phyloP scores from a whole-genome alignment of 176 grass and related monocot species.

The Zoysia pacifica region DNA sequence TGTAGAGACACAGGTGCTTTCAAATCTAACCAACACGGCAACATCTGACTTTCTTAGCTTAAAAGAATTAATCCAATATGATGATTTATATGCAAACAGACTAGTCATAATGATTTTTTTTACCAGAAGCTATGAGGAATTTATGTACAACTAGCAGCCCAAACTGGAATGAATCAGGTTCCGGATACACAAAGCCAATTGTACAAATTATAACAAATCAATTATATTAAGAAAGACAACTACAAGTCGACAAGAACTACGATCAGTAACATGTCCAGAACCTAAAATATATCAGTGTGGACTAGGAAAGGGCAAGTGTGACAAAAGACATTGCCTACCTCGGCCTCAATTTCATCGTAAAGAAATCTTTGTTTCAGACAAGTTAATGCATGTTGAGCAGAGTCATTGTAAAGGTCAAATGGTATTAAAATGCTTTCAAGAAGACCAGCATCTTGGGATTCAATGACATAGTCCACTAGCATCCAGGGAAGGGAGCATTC shows the following conservation, averaged over 20 bases:
- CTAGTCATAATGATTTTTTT: neutral
- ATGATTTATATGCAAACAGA: slow-evolving; percentile 39
- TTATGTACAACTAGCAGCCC: slow-evolving; percentile 4
- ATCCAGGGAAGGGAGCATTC: slow-evolving; percentile 99
- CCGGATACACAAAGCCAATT: slow-evolving; percentile 12
- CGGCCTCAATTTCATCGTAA: slow-evolving; percentile 99
- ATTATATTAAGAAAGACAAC: slow-evolving; percentile 21
- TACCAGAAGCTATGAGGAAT: neutral
- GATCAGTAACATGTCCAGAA: neutral
- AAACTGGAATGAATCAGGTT: neutral
- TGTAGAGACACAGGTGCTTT: slow-evolving; percentile 24
- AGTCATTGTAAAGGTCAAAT: slow-evolving; percentile 99
- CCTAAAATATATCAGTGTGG: neutral
- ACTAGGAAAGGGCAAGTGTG: neutral
- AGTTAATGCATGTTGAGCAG: slow-evolving; percentile 91
- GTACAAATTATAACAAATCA: neutral
- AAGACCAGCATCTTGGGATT: slow-evolving; percentile 93
- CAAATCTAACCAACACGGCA: neutral
- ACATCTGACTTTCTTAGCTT: slow-evolving; percentile 1
- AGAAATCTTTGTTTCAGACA: slow-evolving; percentile 96
- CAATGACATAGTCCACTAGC: slow-evolving; percentile 86
- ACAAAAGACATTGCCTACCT: slow-evolving; percentile 53
- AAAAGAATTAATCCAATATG: slow-evolving; percentile 13
- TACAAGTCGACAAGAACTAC: slow-evolving; percentile 1
- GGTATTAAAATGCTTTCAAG: slow-evolving; percentile 97